Evolutionary conservation across 208 protist genomes (phyloP).

Genomic region (Jaenimonas drosophilae): DNA sequence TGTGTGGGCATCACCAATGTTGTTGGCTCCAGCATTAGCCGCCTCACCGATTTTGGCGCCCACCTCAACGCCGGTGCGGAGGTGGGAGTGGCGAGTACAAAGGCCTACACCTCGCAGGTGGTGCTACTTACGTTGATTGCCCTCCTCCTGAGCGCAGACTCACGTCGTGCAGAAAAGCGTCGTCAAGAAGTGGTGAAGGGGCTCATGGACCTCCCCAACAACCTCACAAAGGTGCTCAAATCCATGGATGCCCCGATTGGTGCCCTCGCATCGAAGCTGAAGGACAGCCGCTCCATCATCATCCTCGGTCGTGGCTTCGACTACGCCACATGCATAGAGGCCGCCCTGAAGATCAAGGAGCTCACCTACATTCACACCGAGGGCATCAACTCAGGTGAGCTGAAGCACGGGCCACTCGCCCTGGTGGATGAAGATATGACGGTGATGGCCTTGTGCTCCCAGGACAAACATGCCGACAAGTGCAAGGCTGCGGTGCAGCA

Average conservation of each 20-base stretch:
- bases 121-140: slow-evolving; percentile 85
- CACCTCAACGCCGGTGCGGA: slow-evolving; percentile 92
- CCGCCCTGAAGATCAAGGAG: slow-evolving; percentile 96
- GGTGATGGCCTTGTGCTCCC: slow-evolving; percentile 86
- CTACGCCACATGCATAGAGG: slow-evolving; percentile 90
- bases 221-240: slow-evolving; percentile 56
- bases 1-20: slow-evolving; percentile 92
- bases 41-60: slow-evolving; percentile 75
- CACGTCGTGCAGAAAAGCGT: slow-evolving; percentile 19
- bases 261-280: slow-evolving; percentile 52
- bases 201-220: slow-evolving; percentile 38
- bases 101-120: slow-evolving; percentile 95
- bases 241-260: slow-evolving; percentile 34
- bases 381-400: slow-evolving; percentile 92
- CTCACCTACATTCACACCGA: slow-evolving; percentile 97
- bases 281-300: slow-evolving; percentile 47
- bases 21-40: slow-evolving; percentile 85
- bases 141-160: slow-evolving; percentile 75
- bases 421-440: slow-evolving; percentile 91
- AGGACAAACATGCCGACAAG: slow-evolving; percentile 62
- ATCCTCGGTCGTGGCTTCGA: slow-evolving; percentile 91
- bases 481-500: slow-evolving; percentile 87
- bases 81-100: slow-evolving; percentile 95
- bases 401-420: slow-evolving; percentile 98
- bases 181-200: slow-evolving; percentile 59